These are phyloP conservation scores for Tulasnella sp. DNA, from an alignment of 768 basidiomycete species.

Conservation along the genomic window DNA sequence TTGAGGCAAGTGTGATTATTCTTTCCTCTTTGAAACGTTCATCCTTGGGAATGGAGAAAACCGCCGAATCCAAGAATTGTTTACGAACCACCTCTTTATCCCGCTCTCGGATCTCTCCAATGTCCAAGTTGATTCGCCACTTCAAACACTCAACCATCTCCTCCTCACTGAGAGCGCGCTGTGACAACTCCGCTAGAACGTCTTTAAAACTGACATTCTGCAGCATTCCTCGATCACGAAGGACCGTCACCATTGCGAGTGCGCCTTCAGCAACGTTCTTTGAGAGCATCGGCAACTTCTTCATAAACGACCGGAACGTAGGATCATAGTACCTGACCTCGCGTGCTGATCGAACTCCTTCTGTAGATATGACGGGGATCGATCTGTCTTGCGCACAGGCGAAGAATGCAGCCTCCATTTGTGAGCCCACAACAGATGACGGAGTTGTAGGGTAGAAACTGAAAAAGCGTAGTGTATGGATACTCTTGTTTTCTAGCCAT, in stretches of 20 bases:
- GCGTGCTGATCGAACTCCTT: slow-evolving; percentile 51
- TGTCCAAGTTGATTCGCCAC: slow-evolving; percentile 53
- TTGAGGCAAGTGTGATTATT: slow-evolving; percentile 53
- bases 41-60: slow-evolving; percentile 35
- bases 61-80: slow-evolving; percentile 57
- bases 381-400: slow-evolving; percentile 35
- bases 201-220: slow-evolving; percentile 68
- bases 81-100: slow-evolving; percentile 30
- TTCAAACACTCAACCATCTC: slow-evolving; percentile 74
- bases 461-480: slow-evolving; percentile 82
- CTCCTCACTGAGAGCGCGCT: slow-evolving; percentile 50
- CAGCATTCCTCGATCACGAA: slow-evolving; percentile 53
- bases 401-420: slow-evolving; percentile 72
- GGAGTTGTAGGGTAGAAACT: slow-evolving; percentile 83
- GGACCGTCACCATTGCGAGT: slow-evolving; percentile 42
- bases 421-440: slow-evolving; percentile 55
- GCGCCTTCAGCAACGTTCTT: slow-evolving; percentile 44
- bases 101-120: slow-evolving; percentile 31
- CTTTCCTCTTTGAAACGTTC: slow-evolving; percentile 32
- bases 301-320: slow-evolving; percentile 60
- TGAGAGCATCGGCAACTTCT: slow-evolving; percentile 61
- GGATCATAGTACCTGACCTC: slow-evolving; percentile 65
- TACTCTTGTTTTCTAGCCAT: slow-evolving; percentile 44
- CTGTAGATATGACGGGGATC: slow-evolving; percentile 62
- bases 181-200: slow-evolving; percentile 61